phyloP scores from a whole-genome alignment of 192 early-diverging fungal species.

The Backusella westeae region DNA sequence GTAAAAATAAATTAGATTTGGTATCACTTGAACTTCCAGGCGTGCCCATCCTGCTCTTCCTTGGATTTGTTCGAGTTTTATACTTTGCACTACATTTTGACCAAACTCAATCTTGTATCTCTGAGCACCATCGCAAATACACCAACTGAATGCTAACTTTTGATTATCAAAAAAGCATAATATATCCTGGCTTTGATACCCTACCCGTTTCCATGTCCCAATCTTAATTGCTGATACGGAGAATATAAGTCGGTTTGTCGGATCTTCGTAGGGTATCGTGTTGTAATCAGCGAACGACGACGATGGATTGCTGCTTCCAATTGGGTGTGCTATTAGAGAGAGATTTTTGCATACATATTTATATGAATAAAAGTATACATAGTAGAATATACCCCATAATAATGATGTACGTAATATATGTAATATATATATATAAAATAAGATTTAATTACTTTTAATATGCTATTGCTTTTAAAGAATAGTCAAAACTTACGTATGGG shows the following conservation, averaged over 20 bases:
- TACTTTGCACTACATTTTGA: slow-evolving; percentile 51
- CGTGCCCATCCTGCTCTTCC: slow-evolving; percentile 38
- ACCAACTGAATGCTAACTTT: slow-evolving; percentile 52
- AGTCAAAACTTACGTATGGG: background rate
- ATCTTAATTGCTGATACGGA: slow-evolving; percentile 57
- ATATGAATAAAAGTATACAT: background rate
- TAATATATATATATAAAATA: background rate
- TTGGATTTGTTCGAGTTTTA: slow-evolving; percentile 37
- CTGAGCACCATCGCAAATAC: slow-evolving; percentile 54
- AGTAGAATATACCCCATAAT: background rate
- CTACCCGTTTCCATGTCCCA: slow-evolving; percentile 63
- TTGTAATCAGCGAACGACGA: background rate
- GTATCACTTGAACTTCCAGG: slow-evolving; percentile 13
- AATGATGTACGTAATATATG: background rate
- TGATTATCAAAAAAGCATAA: slow-evolving; percentile 51
- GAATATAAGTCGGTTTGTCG: background rate
- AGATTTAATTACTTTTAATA: background rate
- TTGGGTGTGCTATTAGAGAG: background rate
- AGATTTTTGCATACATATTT: background rate
- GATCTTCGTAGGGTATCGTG: background rate
- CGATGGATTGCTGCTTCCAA: background rate
- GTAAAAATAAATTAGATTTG: slow-evolving; percentile 47
- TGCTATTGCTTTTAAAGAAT: background rate
- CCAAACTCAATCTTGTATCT: slow-evolving; percentile 39
- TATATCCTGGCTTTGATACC: slow-evolving; percentile 46